Base-by-base conservation (phyloP, 2,329 filamentous ascomycete genomes). In the Verruconis gallopava region DNA sequence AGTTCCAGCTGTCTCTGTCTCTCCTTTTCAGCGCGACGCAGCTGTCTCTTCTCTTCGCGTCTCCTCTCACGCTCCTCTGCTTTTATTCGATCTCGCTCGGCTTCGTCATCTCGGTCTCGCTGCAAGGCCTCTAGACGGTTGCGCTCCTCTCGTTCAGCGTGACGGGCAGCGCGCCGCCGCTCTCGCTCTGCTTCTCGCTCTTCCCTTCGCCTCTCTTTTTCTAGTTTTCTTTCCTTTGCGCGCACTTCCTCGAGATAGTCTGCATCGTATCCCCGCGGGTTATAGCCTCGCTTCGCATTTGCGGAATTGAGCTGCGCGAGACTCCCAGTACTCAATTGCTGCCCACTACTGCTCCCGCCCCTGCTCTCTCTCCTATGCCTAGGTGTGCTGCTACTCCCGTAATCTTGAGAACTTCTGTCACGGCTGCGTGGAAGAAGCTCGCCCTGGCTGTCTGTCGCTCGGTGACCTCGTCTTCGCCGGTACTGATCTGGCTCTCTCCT, bases 251-350 rank as follows among this genome's bases (percentile, higher is more conserved):
- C 46, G 43, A 63, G 57, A 44, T 61, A 55, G 36, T 51, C 55
- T 20, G 57, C 56, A 42, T 62, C 60, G 38, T 60, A 62, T 46
- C 64, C 60, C 42, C 63, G 60, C 6, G 58, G 56, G 17, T 55
- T 55, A 59, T 62, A 67, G 3, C 63, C 63, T 44, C 65, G 66
- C 47, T 74, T 70, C 19, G 70, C 66, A 57, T 83, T 79, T 42
- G 73, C 62, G 38, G 73, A 67, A 50, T 85, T 72, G 37, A 88
- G 59, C 52, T 77, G 74, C 11, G 77, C 78, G 38, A 88, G 60
- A 4, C 79, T 75, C 15, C 34, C 72, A 46, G 60, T 65, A 58
- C 53, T 76, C 51, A 69, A 50, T 37, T 59, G 56, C 30, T 52
- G 52, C 4, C 51, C 51, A 21, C 54, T 57, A 14, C 54, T 53